Evolutionary conservation across 73 alveolate species (phyloP).

Genomic region (Breviolum minutum): DNA sequence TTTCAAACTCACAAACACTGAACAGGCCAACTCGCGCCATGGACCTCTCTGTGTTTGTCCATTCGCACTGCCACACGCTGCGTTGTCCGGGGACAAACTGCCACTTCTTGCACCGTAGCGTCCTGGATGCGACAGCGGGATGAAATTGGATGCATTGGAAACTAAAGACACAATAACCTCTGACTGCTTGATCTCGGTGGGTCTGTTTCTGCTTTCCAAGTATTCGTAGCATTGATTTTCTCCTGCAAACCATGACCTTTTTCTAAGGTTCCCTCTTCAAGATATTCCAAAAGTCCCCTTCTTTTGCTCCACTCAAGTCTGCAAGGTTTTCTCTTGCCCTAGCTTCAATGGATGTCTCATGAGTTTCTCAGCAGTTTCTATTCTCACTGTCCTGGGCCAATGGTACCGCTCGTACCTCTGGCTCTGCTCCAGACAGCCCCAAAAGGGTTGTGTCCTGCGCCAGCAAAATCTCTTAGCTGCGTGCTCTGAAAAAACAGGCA

Average conservation of each 20-base stretch:
- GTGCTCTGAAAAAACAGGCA: not conserved
- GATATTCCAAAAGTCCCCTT: too few relatives aligned
- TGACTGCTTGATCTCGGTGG: too few relatives aligned
- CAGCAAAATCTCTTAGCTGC: not conserved
- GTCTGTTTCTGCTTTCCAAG: too few relatives aligned
- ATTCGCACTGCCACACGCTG: constrained; percentile 82
- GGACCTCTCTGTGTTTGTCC: constrained; percentile 46
- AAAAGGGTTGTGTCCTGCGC: constrained; percentile 17
- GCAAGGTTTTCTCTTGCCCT: too few relatives aligned
- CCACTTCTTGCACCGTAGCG: constrained; percentile 56
- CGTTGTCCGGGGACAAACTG: constrained; percentile 72
- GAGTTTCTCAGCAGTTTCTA: not conserved
- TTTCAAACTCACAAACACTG: too few relatives aligned
- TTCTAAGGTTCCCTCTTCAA: too few relatives aligned
- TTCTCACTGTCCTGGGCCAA: not conserved
- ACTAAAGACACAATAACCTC: too few relatives aligned
- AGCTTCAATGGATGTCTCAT: not conserved
- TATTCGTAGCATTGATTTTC: too few relatives aligned
- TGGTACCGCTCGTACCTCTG: constrained; percentile 41
- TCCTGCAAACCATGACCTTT: too few relatives aligned
- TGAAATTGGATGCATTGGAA: too few relatives aligned
- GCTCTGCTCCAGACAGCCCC: constrained; percentile 33
- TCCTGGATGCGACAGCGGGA: not conserved
- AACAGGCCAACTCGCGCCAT: not conserved
- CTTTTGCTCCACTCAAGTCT: too few relatives aligned